Evolutionary conservation across 2,329 filamentous ascomycete genomes (phyloP), one percentile per base, ranked within the genome.

Genomic region (Macrophomina phaseolina): DNA sequence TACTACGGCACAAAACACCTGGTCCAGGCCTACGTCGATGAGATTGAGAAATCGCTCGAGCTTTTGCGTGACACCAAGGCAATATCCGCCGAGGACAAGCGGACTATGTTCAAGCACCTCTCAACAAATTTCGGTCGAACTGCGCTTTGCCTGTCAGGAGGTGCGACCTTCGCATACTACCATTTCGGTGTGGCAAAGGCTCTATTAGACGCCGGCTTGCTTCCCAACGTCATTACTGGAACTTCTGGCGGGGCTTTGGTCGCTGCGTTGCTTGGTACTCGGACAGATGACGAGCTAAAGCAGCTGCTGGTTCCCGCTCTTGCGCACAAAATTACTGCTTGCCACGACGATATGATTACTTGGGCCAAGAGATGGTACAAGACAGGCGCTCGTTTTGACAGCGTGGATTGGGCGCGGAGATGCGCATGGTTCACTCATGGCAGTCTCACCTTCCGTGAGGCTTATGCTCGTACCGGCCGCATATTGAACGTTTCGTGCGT

Each of bases 1-100:
- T 99, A 99, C 76, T 97, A 93, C 72, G 95, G 95, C 38, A 98
- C 95, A n/a, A 99, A 99, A 79, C 88, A 95, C 68, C 80, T 97
- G 70, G 92, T 97, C 36, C 95, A 98, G 79, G 89, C 90, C 65
- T 98, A 94, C 74, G 83, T 97, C 52, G 92, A 97, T 68, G 94
- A 98, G 80, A 90, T 91, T 58, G 89, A 91, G 82, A 85, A 79
- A 2, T 86, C 85, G 36, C 83, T 97, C 55, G 83, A 85, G 62
- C 87, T 95, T 69, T 81, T 98, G 11, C 81, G 90, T 3, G 82
- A 86, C 52, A 93, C 90, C 9, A 83, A 86, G 38, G 87, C 91
- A 70, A 81, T 97, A 38, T 83, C 86, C 4, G 77, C 84, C 18
- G 90, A 94, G 30, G 89, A 90, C 76, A 98, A 97, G 80, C 86